Base-by-base conservation (phyloP, 345 rosid species). In the Isatis tinctoria region DNA sequence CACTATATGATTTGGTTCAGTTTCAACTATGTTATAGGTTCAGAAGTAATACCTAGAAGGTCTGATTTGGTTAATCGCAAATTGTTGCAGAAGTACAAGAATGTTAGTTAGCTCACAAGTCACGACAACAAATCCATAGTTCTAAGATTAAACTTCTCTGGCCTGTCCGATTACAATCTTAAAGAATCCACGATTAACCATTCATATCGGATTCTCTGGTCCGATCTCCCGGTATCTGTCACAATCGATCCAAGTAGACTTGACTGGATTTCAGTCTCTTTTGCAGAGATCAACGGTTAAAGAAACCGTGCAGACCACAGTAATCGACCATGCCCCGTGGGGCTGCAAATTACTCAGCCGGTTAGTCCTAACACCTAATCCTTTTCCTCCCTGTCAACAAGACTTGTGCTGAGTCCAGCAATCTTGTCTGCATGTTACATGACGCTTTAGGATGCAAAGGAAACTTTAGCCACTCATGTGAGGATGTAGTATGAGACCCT, bases 331-430 rank as follows among this genome's bases (percentile, higher is more conserved):
- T 16, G 16, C 27, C 51, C 8, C 5, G 11, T 5, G 24, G 51
- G 24, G 69, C 20, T 28, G 32, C 41, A 72, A 30, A 26, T 45
- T 32, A 54, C 65, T 54, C 52, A 49, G 18, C 36, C 11, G 3
- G 54, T 72, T 20, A 43, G 37, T 24, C 48, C 20, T 44, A 33
- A 22, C 40, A 16, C 65, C 11, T 70, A n/a, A 70, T 9, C 16
- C 37, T 4, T 57, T 47, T 24, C 40, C 49, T 26, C 17, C 28
- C 22, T 47, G 36, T 60, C 60, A 52, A 60, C 60, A 52, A 60
- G 64, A 53, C 74, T 61, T 75, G 5, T 33, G 58, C 26, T 40
- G 57, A 52, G 24, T 63, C 65, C 24, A 75, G 5, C 41, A 54
- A 35, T 57, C 39, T 33, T 17, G 64, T 40, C 51, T 22, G 24